These are phyloP conservation scores for Arthrocladium fulminans DNA, from an alignment of 2,329 filamentous ascomycete genomes.

Conservation along the genomic window DNA sequence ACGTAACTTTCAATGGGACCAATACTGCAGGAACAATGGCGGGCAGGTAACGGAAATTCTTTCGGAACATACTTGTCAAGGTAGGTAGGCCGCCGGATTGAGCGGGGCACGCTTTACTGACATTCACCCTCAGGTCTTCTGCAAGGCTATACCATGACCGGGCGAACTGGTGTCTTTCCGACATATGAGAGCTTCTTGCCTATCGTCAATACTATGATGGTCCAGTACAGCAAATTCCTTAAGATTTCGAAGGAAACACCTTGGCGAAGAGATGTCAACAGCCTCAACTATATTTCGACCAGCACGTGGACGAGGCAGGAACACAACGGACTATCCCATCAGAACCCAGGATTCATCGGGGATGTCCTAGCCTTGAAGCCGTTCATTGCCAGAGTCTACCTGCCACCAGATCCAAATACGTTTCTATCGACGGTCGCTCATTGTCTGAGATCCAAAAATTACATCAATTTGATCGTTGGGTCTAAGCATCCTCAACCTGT, in stretches of 20 bases:
- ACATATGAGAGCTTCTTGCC: conserved; percentile 60
- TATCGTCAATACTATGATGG: conserved; percentile 64
- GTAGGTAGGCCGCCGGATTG: too few species aligned
- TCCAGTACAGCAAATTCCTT: conserved; percentile 60
- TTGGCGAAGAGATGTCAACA: conserved; percentile 50
- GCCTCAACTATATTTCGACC: conserved; percentile 60
- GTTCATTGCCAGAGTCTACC: conserved; percentile 51
- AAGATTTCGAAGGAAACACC: conserved; percentile 51
- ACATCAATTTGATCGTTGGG: conserved; percentile 60
- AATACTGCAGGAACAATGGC: conserved; percentile 50
- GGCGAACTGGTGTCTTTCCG: conserved; percentile 53
- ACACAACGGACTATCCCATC: conserved; percentile 61
- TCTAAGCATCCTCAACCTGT: conserved; percentile 59
- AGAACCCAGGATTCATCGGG: conserved; percentile 61
- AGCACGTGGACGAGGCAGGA: conserved; percentile 60
- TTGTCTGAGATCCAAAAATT: conserved; percentile 53
- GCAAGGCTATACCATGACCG: conserved; percentile 56
- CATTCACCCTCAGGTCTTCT: too few species aligned
- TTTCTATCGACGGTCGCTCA: conserved; percentile 57
- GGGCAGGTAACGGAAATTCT: conserved; percentile 59
- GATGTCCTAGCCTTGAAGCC: conserved; percentile 57
- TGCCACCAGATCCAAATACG: conserved; percentile 60
- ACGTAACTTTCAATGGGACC: conserved; percentile 59
- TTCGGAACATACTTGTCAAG: conserved; percentile 58
- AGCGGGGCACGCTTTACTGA: too few species aligned